phyloP scores from a whole-genome alignment of 1,139 yeast genomes.

The Magnusiomyces sp. region DNA sequence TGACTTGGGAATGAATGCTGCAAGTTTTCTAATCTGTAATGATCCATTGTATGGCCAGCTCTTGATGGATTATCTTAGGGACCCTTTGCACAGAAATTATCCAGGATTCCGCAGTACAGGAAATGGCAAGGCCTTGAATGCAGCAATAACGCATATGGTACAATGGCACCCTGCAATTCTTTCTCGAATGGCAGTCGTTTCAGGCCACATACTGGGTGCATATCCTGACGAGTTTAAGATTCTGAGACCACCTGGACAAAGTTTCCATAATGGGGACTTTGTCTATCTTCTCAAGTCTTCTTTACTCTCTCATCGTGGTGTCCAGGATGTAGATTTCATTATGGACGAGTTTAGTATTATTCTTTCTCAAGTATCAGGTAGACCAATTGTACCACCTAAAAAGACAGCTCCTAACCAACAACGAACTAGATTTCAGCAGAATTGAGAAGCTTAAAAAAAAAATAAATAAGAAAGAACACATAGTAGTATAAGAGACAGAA shows the following conservation, averaged over 20 bases:
- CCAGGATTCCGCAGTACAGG: slow-evolving; percentile 56
- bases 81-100: slow-evolving; percentile 57
- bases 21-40: slow-evolving; percentile 59
- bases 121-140: slow-evolving; percentile 32
- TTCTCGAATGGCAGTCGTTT: slow-evolving; percentile 56
- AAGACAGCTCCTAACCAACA: neutral
- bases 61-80: slow-evolving; percentile 61
- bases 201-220: slow-evolving; percentile 15
- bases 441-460: neutral
- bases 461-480: neutral
- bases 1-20: slow-evolving; percentile 51
- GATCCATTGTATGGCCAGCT: slow-evolving; percentile 52
- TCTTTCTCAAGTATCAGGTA: too few species aligned
- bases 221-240: slow-evolving; percentile 22
- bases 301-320: slow-evolving; percentile 16
- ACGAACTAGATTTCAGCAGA: too few species aligned
- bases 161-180: slow-evolving; percentile 89
- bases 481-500: neutral
- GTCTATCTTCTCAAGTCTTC: slow-evolving; percentile 22
- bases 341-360: slow-evolving; percentile 11
- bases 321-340: slow-evolving; percentile 16
- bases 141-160: slow-evolving; percentile 61
- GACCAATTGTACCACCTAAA: neutral
- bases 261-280: slow-evolving; percentile 21
- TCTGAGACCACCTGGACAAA: slow-evolving; percentile 17